Conservation (phyloP, 2,329 filamentous ascomycete genomes). For the Colletotrichum paranaense region DNA sequence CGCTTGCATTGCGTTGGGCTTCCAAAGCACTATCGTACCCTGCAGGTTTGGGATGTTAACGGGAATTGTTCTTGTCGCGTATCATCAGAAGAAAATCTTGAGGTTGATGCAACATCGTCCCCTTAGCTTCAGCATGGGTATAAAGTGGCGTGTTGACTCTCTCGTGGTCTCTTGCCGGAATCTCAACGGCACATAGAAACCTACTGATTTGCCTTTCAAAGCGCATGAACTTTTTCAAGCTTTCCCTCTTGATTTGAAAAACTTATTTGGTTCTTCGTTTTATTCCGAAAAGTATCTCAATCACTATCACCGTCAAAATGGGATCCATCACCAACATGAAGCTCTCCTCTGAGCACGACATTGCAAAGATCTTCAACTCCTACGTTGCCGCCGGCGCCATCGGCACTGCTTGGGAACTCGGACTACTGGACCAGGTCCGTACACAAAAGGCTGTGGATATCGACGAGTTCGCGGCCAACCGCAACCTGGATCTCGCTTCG, state of each 20-base stretch:
- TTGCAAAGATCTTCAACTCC: slow-evolving; percentile 27
- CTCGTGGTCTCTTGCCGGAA: neutral
- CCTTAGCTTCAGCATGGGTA: neutral
- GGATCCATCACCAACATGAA: neutral
- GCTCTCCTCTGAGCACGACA: slow-evolving; percentile 1
- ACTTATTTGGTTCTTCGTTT: no score
- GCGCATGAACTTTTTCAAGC: no score
- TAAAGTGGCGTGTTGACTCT: neutral
- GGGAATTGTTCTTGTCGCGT: neutral
- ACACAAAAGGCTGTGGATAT: slow-evolving; percentile 36
- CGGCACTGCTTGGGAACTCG: slow-evolving; percentile 29
- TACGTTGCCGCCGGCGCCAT: slow-evolving; percentile 19
- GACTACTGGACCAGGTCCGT: slow-evolving; percentile 22
- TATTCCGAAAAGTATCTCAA: no score
- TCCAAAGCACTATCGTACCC: neutral
- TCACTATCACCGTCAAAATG: neutral
- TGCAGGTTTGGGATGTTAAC: neutral
- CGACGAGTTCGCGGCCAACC: slow-evolving; percentile 33
- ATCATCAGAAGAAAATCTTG: neutral
- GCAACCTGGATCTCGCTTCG: neutral
- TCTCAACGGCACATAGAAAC: no score
- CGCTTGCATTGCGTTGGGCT: neutral
- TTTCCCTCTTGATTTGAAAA: no score
- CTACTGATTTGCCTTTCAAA: no score
- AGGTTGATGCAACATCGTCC: neutral